These are phyloP conservation scores for Colletotrichum gloeosporioides DNA, from an alignment of 2,329 filamentous ascomycete genomes.

Conservation along the genomic window DNA sequence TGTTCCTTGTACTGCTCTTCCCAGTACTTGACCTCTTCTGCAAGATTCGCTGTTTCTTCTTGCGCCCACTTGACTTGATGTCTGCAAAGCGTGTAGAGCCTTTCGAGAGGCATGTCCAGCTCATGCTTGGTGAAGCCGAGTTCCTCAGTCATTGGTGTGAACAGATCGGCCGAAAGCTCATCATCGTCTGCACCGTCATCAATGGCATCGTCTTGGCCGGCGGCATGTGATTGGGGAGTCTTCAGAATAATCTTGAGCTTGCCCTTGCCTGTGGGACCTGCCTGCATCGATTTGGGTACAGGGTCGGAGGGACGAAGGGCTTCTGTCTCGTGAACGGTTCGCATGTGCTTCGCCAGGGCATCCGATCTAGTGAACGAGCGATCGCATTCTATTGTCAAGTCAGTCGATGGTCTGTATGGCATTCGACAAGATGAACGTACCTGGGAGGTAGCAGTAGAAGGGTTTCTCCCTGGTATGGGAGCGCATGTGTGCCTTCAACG, in stretches of 20 bases:
- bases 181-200: constrained; percentile 63
- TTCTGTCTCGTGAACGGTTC: constrained; percentile 97
- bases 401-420: constrained; percentile 11
- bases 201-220: constrained; percentile 58
- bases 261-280: constrained; percentile 47
- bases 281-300: constrained; percentile 72
- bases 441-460: constrained; percentile 94
- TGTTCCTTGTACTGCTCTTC: constrained; percentile 73
- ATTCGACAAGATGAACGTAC: constrained; percentile 51
- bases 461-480: constrained; percentile 98
- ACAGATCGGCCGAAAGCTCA: constrained; percentile 62
- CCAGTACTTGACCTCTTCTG: constrained; percentile 67
- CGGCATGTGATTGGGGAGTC: constrained; percentile 61
- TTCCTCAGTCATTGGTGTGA: constrained; percentile 59
- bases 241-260: constrained; percentile 70
- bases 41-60: constrained; percentile 68
- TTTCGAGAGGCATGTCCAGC: constrained; percentile 61
- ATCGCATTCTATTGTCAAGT: constrained; percentile 77
- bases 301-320: constrained; percentile 81
- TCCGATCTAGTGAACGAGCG: constrained; percentile 95
- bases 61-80: constrained; percentile 77
- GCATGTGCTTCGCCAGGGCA: constrained; percentile 96
- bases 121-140: constrained; percentile 71
- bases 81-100: constrained; percentile 71
- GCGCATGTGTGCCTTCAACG: constrained; percentile 94